These are phyloP conservation scores for Trebouxia sp. DNA, from an alignment of 139 green algal genomes.

Conservation along the genomic window DNA sequence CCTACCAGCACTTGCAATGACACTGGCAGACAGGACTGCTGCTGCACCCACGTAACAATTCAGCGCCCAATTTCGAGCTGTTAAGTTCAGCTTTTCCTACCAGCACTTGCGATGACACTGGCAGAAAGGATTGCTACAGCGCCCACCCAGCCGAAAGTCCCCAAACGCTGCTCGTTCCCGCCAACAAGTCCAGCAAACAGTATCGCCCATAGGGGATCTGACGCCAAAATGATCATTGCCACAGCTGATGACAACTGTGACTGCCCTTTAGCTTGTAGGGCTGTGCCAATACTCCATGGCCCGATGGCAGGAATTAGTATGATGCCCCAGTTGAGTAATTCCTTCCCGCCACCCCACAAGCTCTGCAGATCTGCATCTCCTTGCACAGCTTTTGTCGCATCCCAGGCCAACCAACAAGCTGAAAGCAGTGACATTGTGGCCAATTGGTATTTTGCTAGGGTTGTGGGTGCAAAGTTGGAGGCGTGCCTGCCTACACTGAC, in stretches of 20 bases:
- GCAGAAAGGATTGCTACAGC: constrained; percentile 8
- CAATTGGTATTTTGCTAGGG: constrained; percentile 4
- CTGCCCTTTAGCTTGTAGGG: constrained; percentile 24
- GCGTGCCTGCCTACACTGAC: constrained; percentile 26
- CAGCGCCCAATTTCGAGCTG: no score
- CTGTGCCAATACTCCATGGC: constrained; percentile 27
- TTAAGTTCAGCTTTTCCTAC: neutral
- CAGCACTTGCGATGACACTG: constrained; percentile 6
- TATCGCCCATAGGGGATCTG: constrained; percentile 30
- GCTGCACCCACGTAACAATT: neutral
- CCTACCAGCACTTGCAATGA: neutral
- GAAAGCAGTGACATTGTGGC: constrained; percentile 17
- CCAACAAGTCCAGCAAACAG: constrained; percentile 31
- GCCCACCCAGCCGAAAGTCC: neutral
- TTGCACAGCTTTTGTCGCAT: neutral
- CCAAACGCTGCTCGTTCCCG: constrained; percentile 18
- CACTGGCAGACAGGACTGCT: neutral
- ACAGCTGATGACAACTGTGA: constrained; percentile 11
- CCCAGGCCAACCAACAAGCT: constrained; percentile 2
- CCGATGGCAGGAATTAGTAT: constrained; percentile 23
- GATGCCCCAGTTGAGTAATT: neutral
- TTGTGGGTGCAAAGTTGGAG: neutral
- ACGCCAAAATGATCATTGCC: constrained; percentile 27
- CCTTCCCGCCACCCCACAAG: constrained; percentile 5
- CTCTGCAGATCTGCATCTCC: neutral